These are phyloP conservation scores for Dictyostelium firmibasis DNA, from an alignment of 78 protist genomes.

Conservation along the genomic window DNA sequence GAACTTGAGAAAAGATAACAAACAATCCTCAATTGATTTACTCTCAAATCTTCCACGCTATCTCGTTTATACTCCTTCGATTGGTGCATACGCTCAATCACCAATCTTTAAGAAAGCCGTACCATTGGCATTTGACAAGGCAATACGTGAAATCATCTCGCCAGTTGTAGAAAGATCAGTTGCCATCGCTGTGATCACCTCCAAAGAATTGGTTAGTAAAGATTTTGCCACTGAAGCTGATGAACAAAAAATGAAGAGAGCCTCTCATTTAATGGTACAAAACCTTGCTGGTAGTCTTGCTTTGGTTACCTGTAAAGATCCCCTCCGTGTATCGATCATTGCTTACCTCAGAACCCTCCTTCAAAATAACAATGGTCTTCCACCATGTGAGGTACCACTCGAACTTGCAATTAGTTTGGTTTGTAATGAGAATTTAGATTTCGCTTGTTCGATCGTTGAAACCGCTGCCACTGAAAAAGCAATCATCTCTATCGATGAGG, in stretches of 20 bases:
- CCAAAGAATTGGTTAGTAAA: conserved; percentile 94
- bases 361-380: neutral
- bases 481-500: conserved; percentile 86
- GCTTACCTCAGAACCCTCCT: conserved; percentile 77
- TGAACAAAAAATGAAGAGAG: conserved; percentile 87
- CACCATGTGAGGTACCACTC: conserved; percentile 18
- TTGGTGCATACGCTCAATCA: conserved; percentile 37
- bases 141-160: conserved; percentile 88
- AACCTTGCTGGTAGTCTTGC: conserved; percentile 94
- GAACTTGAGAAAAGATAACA: conserved; percentile 38
- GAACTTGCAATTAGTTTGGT: conserved; percentile 83
- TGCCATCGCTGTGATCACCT: conserved; percentile 91
- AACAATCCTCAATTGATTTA: conserved; percentile 12
- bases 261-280: conserved; percentile 94
- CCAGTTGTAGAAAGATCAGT: conserved; percentile 96
- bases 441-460: conserved; percentile 92
- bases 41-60: neutral
- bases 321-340: conserved; percentile 84
- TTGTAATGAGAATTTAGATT: conserved; percentile 91
- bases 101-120: conserved; percentile 68
- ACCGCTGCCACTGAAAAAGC: conserved; percentile 92
- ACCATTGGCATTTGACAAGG: conserved; percentile 87
- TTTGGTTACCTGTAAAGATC: conserved; percentile 96
- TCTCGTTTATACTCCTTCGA: conserved; percentile 17
- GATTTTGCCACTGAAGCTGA: conserved; percentile 97